Base-by-base conservation (phyloP, 2,329 filamentous ascomycete species). In the Colletotrichum trifolii region DNA sequence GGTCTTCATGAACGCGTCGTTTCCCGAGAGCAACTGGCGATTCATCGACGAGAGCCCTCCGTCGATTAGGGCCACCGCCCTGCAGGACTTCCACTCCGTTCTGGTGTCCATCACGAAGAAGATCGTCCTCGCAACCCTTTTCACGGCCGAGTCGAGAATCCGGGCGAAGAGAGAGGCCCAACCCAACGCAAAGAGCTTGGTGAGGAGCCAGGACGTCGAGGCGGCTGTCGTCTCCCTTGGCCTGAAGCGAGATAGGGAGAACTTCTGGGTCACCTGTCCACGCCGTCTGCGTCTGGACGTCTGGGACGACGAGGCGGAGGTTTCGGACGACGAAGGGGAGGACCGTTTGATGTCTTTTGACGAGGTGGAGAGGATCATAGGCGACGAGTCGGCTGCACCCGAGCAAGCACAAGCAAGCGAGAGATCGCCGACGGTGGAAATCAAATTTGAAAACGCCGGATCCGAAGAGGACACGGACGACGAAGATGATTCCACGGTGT, bases 11-110 rank as follows among this genome's bases (percentile, higher is more conserved):
- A 95, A 94, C 66, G 83, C 84, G 11, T 74, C 80, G 2, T 79
- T 85, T 46, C 78, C 82, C 11, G 86, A 88, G 58, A 83, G 87
- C 60, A 94, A 92, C 73, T 96, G 92, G 92, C 81, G 79, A 39
- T 82, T 80, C 43, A 71, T 91, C 8, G 83, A 84, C 17, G 82
- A 85, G n/a, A 83, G 86, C 60, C 81, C 81, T 3, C 94, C 94
- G 0, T 87, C 90, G 0, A 86, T 97, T 25, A 89, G 91, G 69
- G 86, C 89, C 7, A 94, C 92, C 2, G 89, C 91, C 0, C 83
- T 96, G n/a, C 83, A 87, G 6, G 92, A 96, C 70, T 90, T 97
- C 48, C 84, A 94, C 71, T 85, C 86, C 8, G 76, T 97, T 2
- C 81, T 85, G 0, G 74, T 91, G 1, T 91, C 86, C 57, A 69